Evolutionary conservation across 179 eudicot genomes (phyloP), one percentile per base, ranked within the genome.

Genomic region (Spergularia azorica): DNA sequence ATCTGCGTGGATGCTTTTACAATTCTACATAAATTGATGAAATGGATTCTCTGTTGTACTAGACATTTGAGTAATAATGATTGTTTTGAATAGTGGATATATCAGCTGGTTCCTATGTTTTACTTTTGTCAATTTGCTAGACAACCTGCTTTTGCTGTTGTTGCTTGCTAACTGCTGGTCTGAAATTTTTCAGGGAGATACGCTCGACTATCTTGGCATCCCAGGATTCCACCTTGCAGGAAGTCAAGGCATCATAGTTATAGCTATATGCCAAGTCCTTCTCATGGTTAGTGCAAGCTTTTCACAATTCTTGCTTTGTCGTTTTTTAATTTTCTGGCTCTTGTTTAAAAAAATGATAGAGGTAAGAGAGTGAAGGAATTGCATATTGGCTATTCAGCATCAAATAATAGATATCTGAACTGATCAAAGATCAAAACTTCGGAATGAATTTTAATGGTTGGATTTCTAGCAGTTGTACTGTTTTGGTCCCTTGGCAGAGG

Each of bases 211-310:
- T 82, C 98, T 96, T 67, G 99, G 99, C 82, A 96, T 96, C 83
- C 96, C 99, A 71, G 97, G 99, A 68, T 85, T 96, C 76, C 99
- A 96, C 81, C 70, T 96, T 20, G 98, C 99, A 81, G 99, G 99
- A 79, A 90, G 99, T 83, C 99, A 96, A 84, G 98, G 97, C 82
- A 88, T 94, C 62, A 73, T 92, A 58, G 90, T 96, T 55, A 96
- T 96, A 83, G 99, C 99, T 68, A 83, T 96, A 74, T 96, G 95
- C 83, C 99, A 96, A 90, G 88, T 76, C 71, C 93, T 96, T 77
- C 90, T 96, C 38, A 96, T 96, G 98, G 98, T 95, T 85, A 85
- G 54, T 39, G 68, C 12, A 46, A 32, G 67, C 60, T 26, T 36
- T 73, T 78, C 16, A 26, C 11, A 62, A n/a, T 57, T 55, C 51